Evolutionary conservation across 495 filamentous ascomycete species (phyloP).

Genomic region (Trichocladium antarcticum): DNA sequence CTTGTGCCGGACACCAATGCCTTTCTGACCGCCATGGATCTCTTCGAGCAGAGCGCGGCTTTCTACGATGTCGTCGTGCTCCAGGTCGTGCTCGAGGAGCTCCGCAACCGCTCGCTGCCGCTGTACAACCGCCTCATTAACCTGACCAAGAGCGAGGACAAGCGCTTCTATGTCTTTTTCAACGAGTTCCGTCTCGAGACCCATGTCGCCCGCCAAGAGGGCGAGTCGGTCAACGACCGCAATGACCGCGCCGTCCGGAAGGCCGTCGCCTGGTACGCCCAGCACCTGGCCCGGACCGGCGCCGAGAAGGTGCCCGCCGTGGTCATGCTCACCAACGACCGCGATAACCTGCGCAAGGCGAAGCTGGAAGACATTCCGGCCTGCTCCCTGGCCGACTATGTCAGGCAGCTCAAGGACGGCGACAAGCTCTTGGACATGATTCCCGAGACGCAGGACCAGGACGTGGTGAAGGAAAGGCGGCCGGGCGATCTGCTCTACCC

Average conservation of each 20-base stretch:
- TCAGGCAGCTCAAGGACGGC: constrained; percentile 69
- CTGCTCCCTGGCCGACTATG: constrained; percentile 63
- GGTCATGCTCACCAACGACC: constrained; percentile 90
- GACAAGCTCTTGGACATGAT: constrained; percentile 92
- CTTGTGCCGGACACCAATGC: constrained; percentile 94
- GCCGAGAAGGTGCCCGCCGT: constrained; percentile 57
- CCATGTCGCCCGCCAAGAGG: constrained; percentile 57
- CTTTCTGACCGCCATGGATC: constrained; percentile 87
- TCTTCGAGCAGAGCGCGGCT: constrained; percentile 81
- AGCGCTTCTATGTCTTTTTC: constrained; percentile 97
- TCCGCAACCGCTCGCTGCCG: constrained; percentile 84
- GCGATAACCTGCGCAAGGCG: constrained; percentile 73
- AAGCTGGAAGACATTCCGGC: constrained; percentile 60
- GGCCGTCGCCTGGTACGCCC: constrained; percentile 79
- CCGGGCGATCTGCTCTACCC: constrained; percentile 63
- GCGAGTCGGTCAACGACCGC: constrained; percentile 90
- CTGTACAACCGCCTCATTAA: constrained; percentile 87
- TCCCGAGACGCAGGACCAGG: constrained; percentile 56
- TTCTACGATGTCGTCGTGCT: constrained; percentile 94
- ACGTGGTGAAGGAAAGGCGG: constrained; percentile 49
- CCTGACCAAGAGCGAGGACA: constrained; percentile 86
- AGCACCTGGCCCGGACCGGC: constrained; percentile 58
- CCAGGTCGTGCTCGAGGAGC: constrained; percentile 91
- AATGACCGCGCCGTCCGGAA: constrained; percentile 86
- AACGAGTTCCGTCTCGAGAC: constrained; percentile 96